A percentile compares a stretch with the other conserved stretches of the same genome.
Evolutionary conservation across 2,329 filamentous ascomycete genomes (phyloP).

Genomic region (Talaromyces sp.): DNA sequence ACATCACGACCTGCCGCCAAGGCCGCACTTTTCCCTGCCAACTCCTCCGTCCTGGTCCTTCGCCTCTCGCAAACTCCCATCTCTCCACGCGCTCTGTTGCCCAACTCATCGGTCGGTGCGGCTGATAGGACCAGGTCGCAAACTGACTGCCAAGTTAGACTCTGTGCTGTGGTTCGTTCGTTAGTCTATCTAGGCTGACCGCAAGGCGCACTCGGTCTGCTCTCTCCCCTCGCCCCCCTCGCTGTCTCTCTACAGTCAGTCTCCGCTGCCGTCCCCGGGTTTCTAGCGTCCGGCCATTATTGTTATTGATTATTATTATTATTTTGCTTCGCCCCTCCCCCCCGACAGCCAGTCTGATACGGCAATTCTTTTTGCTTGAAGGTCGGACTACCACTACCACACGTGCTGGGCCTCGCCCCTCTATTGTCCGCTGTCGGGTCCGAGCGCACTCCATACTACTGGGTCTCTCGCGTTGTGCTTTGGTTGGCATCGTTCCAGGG

Average conservation of each 20-base stretch:
- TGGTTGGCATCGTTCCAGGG: neutral
- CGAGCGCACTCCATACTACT: neutral
- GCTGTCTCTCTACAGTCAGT: neutral
- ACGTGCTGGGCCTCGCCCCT: neutral
- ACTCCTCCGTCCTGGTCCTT: neutral
- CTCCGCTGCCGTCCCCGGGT: neutral
- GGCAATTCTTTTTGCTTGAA: neutral
- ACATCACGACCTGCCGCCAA: neutral
- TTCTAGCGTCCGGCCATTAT: too few relatives aligned
- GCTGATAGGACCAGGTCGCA: neutral
- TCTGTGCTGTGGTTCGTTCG: too few relatives aligned
- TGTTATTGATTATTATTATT: neutral
- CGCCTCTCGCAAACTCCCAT: neutral
- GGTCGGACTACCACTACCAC: neutral
- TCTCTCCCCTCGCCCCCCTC: neutral
- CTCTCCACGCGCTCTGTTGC: neutral
- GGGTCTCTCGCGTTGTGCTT: neutral
- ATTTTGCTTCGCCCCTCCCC: neutral
- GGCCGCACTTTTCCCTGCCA: neutral
- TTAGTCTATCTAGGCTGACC: conserved; percentile 7
- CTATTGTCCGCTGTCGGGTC: neutral
- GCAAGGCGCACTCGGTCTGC: conserved; percentile 11
- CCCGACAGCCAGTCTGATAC: neutral
- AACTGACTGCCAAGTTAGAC: neutral
- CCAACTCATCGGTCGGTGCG: neutral